Evolutionary conservation across 148 eudicot genomes (phyloP).

Genomic region (Dysphania ambrosioides): DNA sequence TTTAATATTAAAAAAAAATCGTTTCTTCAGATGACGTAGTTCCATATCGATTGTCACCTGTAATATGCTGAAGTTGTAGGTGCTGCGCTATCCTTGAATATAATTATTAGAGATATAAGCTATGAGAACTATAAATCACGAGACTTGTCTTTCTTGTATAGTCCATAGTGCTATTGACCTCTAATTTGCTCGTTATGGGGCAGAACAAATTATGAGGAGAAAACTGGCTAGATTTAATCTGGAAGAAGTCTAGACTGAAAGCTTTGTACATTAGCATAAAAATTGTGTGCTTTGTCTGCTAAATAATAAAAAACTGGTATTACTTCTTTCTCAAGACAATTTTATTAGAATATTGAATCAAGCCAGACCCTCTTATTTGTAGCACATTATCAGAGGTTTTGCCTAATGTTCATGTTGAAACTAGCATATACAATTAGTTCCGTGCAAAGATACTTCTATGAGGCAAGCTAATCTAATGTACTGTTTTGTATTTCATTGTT

Average conservation of each 20-base stretch:
- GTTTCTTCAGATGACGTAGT: too few species aligned
- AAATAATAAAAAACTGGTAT: background rate
- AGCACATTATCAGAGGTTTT: background rate
- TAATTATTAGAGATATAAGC: background rate
- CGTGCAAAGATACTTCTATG: background rate
- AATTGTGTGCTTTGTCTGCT: background rate
- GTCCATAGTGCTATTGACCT: background rate
- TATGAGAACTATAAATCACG: background rate
- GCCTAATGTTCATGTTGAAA: background rate
- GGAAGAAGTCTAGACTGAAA: background rate
- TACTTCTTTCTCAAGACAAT: background rate
- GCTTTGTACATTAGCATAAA: background rate
- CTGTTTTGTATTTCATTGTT: background rate
- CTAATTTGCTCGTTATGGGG: background rate
- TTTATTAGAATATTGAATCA: background rate
- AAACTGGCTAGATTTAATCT: background rate
- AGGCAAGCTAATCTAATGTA: background rate
- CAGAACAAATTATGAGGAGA: background rate
- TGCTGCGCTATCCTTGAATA: background rate
- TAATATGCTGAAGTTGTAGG: background rate
- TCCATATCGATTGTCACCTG: too few species aligned
- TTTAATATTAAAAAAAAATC: too few species aligned
- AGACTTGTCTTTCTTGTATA: background rate
- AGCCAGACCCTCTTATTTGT: background rate
- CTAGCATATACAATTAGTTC: background rate